Conservation (phyloP, 768 basidiomycete species). For the Tricholoma terreum region DNA sequence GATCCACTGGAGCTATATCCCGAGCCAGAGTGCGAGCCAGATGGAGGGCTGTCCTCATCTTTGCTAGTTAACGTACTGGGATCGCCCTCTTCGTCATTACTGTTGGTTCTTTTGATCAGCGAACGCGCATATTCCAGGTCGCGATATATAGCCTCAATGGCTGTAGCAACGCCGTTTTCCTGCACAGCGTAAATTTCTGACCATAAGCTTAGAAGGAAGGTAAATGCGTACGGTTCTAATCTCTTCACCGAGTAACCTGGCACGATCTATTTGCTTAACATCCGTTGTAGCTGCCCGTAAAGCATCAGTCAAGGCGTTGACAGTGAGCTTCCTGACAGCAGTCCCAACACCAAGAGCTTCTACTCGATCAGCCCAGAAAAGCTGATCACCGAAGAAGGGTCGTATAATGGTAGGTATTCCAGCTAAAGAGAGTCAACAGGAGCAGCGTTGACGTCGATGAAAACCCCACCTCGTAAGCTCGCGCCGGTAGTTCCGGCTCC, state of each 20-base stretch:
- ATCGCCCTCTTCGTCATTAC: conserved; percentile 32
- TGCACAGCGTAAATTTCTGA: conserved; percentile 27
- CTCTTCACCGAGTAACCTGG: conserved; percentile 78
- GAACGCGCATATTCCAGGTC: conserved; percentile 93
- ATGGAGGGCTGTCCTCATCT: conserved; percentile 21
- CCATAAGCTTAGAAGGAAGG: background rate
- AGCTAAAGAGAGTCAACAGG: conserved; percentile 40
- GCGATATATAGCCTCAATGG: conserved; percentile 93
- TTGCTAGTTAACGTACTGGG: conserved; percentile 38
- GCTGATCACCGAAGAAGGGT: conserved; percentile 98
- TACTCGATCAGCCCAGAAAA: conserved; percentile 98
- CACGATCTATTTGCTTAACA: conserved; percentile 82
- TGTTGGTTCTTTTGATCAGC: conserved; percentile 62
- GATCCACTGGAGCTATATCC: conserved; percentile 58
- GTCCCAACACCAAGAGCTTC: conserved; percentile 92
- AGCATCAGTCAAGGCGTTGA: conserved; percentile 74
- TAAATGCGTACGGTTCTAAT: conserved; percentile 65
- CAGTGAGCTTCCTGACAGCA: conserved; percentile 84
- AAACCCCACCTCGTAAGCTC: conserved; percentile 73
- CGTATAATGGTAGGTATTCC: conserved; percentile 94
- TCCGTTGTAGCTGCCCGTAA: conserved; percentile 82
- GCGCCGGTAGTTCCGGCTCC: conserved; percentile 97
- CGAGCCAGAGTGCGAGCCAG: conserved; percentile 39
- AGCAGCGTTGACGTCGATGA: background rate
- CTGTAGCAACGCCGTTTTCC: conserved; percentile 94